Base-by-base conservation (phyloP, 768 basidiomycete species). In the Megacollybia marginata region DNA sequence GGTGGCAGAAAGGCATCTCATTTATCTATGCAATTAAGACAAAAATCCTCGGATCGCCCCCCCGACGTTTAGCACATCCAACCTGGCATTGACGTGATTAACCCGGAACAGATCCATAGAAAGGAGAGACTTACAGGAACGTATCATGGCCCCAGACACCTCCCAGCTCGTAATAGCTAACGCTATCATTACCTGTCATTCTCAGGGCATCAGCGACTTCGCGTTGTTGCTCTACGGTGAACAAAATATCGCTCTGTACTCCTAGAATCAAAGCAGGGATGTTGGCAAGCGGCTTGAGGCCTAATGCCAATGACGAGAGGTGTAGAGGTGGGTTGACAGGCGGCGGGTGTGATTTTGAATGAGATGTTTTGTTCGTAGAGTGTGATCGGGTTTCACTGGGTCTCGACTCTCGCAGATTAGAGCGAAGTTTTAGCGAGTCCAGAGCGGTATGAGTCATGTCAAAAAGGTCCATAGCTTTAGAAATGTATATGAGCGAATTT, bases 101-200 rank as follows among this genome's bases (percentile, higher is more conserved):
- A 12, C 23, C 20, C 12, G 33, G 13, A 23, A 12, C 11, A 13
- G 44, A 18, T 42, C n/a, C 33, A 52, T 35, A 46, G 34, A 52
- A 47, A 28, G 2, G 6, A 8, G 13, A 18, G 2, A 79, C 85
- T 76, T 59, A 87, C 82, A 98, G 70, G 71, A 97, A 97, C 18
- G 93, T 97, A 67, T 99, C 95, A 61, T 99, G 95, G 1, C 96
- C 96, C 94, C 93, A 98, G n/a, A 98, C 94, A 9, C 95, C 94
- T 23, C 95, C 95, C 2, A 98, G 77, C 67, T 98, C 96, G 63
- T 95, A 99, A 66, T 97, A 98, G 52, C 89, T 87, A 23, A 99
- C 96, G 50, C 76, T 71, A 13, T 81, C 67, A 64, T 97, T 98
- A 0, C 96, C 96, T 1, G 86, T 82, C 78, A 92, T 79, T 52